Conservation (phyloP, 2,329 filamentous ascomycete genomes). For the Fusarium sp. region DNA sequence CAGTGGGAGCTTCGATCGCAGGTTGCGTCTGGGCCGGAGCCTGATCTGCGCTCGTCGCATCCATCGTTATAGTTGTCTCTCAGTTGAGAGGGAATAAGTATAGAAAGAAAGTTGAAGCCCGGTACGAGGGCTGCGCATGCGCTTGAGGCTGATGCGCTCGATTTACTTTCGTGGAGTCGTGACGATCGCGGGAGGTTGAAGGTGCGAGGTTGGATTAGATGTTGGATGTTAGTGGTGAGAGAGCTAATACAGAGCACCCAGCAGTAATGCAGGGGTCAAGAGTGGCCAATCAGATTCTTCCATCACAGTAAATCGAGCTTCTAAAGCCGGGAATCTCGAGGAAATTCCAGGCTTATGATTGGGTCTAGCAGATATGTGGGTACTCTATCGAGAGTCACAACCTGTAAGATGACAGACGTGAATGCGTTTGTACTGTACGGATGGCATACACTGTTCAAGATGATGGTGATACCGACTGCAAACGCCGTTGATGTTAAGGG, state of each 20-base stretch:
- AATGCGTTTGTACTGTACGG: background rate
- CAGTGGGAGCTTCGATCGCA: constrained; percentile 29
- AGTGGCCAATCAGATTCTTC: constrained; percentile 36
- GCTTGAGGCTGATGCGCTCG: constrained; percentile 26
- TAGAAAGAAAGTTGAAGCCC: constrained; percentile 24
- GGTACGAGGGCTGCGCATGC: constrained; percentile 31
- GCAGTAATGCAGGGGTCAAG: constrained; percentile 12
- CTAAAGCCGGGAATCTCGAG: constrained; percentile 27
- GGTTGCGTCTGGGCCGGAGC: constrained; percentile 28
- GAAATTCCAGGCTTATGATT: constrained; percentile 26
- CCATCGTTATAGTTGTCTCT: constrained; percentile 41
- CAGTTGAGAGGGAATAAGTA: constrained; percentile 18
- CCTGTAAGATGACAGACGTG: background rate
- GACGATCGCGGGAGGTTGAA: constrained; percentile 33
- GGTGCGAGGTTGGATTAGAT: constrained; percentile 32
- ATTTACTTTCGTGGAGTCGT: constrained; percentile 25
- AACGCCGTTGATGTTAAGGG: constrained; percentile 1
- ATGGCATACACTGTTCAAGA: background rate
- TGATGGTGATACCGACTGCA: background rate
- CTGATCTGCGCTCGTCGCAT: constrained; percentile 44
- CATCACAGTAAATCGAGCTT: constrained; percentile 29
- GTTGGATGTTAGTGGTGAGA: constrained; percentile 41
- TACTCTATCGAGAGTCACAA: constrained; percentile 11
- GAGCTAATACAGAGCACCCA: constrained; percentile 30
- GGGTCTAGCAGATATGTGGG: constrained; percentile 5